A percentile compares a stretch with the other conserved stretches of the same genome.
These are phyloP conservation scores for Alectoria sarmentosa DNA, from an alignment of 495 filamentous ascomycete species.

Conservation along the genomic window DNA sequence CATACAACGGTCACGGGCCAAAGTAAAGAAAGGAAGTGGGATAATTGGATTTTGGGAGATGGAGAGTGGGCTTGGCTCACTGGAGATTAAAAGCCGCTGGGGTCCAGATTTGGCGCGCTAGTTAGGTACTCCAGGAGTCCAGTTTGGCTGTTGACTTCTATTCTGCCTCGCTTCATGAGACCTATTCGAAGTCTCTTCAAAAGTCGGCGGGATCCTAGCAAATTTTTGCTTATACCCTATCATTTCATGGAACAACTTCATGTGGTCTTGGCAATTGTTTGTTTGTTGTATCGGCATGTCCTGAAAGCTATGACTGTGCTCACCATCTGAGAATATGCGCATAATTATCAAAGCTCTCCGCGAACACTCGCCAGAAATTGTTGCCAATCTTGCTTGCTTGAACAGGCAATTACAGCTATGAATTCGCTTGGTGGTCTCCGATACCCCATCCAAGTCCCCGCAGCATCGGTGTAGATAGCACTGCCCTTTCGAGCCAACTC, in stretches of 20 bases:
- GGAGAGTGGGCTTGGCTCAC: slow-evolving; percentile 13
- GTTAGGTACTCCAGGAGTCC: too few relatives aligned
- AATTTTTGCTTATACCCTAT: too few relatives aligned
- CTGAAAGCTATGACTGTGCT: background rate
- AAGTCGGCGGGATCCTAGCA: too few relatives aligned
- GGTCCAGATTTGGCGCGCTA: slow-evolving; percentile 1
- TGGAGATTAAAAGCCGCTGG: slow-evolving; percentile 5
- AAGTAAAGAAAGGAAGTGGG: slow-evolving; percentile 25
- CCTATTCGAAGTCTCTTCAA: too few relatives aligned
- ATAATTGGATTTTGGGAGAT: slow-evolving; percentile 28
- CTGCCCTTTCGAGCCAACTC: slow-evolving; percentile 3
- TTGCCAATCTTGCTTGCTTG: background rate
- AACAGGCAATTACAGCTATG: background rate
- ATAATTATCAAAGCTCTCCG: background rate
- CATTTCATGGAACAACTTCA: background rate
- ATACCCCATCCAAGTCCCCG: background rate
- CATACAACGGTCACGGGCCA: background rate
- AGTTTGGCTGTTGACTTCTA: too few relatives aligned
- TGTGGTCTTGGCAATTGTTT: background rate
- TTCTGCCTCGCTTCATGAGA: background rate
- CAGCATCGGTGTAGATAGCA: slow-evolving; percentile 3
- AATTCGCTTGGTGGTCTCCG: background rate
- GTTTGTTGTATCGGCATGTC: background rate
- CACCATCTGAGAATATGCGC: background rate
- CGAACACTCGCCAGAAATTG: too few relatives aligned